Base-by-base conservation (phyloP, 805 yeast genomes). In the Naumovozyma dairenensis region DNA sequence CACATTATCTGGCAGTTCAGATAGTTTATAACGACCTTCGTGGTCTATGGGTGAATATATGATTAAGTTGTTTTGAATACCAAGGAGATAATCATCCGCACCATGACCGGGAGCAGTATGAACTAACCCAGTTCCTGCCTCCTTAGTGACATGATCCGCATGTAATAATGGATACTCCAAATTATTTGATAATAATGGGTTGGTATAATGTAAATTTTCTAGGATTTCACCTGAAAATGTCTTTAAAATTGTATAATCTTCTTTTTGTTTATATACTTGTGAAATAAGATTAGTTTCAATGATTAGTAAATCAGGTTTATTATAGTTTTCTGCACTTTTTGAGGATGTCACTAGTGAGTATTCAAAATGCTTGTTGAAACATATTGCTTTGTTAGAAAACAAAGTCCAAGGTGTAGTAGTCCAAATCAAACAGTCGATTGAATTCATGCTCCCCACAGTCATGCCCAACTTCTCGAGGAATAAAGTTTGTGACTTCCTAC, bases 31-130 rank as follows among this genome's bases (percentile, higher is more conserved):
- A 40, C 66, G 65, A 1, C 98, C 98, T 34, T 63, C 57, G 36
- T 70, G 71, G 51, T 92, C 84, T 2, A 92, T 93, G 0, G 92
- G 85, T 0, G 96, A 84, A 39, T 63, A 71, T 0, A 83, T 72
- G 7, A 58, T 63, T 16, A 92, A 65, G 0, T 65, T 66, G 40
- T 79, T 59, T 16, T 63, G 57, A 37, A 70, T 55, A 21, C 94
- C 89, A 22, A 80, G 67, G 6, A 78, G 49, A 52, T 83, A 87
- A 62, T 92, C 99, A 45, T 92, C 98, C 48, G 77, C 72, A 48
- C 99, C 99, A 55, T 92, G 98, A 0, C 96, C 97, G 2, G 98
- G 97, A 0, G 98, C 97, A 15, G 85, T 81, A 53, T 92, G 99
- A 1, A 92, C 99, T 10, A 92, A 61, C 2, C 98, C 99, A 0